Base-by-base conservation (phyloP, 83 land plant genomes). In the Larix sibirica region DNA sequence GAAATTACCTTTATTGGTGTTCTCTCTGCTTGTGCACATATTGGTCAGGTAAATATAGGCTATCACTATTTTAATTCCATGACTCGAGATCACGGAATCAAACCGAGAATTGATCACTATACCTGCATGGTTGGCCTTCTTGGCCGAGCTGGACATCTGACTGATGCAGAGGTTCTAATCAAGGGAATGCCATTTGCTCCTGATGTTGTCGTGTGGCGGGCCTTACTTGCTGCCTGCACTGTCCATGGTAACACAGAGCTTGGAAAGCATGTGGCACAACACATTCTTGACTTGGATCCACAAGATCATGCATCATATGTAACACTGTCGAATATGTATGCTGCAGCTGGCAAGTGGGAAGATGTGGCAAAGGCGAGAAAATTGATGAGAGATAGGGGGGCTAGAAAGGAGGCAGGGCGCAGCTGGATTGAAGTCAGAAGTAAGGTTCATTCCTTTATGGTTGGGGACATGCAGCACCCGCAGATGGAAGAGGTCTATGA, bases 221-320 rank as follows among this genome's bases (percentile, higher is more conserved):
- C 67, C n/a, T 64, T 64, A 24, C 26, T 64, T n/a, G 67, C 26
- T 64, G 67, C 67, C 21, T 64, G 67, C 23, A 64, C 21, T n/a
- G 26, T 64, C 26, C 67, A 64, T 64, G 67, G 67, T 7, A 24
- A 64, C 67, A 64, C 67, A 64, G 26, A 64, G 67, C 24, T 64
- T 64, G 67, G 67, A n/a, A n/a, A n/a, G 24, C 67, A 64, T n/a
- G 67, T 24, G 26, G 67, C 67, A 64, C 26, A 64, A n/a, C 23
- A 24, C 10, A 64, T 64, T 64, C 10, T 64, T 6, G 67, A 64
- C 21, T 64, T 64, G 67, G 67, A 64, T n/a, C 67, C 67, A 64
- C 21, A 64, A n/a, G 67, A 64, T 64, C 26, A n/a, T n/a, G 67
- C 67, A n/a, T n/a, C 67, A n/a, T 64, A 64, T 64, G 67, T 64